A percentile compares a stretch with the other conserved stretches of the same genome.
phyloP scores from a whole-genome alignment of 176 grass and related monocot species.

The Lolium perenne region DNA sequence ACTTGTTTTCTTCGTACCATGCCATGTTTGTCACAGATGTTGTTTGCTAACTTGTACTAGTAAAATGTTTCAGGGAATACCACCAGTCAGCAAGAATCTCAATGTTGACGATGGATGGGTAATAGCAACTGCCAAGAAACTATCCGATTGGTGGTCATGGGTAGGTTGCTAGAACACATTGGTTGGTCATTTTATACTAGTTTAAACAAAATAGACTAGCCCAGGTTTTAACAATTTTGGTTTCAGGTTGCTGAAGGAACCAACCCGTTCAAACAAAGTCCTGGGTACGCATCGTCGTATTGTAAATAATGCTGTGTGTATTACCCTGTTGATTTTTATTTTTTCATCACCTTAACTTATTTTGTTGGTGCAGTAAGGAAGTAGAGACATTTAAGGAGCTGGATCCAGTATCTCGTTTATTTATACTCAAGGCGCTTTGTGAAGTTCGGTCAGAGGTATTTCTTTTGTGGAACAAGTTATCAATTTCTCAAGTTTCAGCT shows the following conservation, averaged over 20 bases:
- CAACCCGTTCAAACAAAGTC: conserved; percentile 66
- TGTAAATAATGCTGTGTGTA: not conserved
- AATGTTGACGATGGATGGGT: conserved; percentile 72
- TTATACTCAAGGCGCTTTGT: conserved; percentile 90
- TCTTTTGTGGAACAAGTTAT: not conserved
- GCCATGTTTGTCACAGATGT: conserved; percentile 5
- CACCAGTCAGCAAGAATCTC: conserved; percentile 63
- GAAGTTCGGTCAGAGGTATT: conserved; percentile 89
- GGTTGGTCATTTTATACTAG: not conserved
- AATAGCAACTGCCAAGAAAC: conserved; percentile 66
- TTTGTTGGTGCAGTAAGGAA: conserved; percentile 68
- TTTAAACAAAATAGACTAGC: conserved; percentile 5
- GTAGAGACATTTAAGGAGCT: conserved; percentile 64
- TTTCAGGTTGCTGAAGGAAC: conserved; percentile 83
- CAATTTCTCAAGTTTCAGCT: conserved; percentile 31
- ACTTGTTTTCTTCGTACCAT: not conserved
- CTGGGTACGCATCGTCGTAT: conserved; percentile 58
- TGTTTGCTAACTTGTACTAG: conserved; percentile 25
- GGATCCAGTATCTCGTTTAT: conserved; percentile 69
- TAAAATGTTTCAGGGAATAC: conserved; percentile 80
- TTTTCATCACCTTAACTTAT: conserved; percentile 11
- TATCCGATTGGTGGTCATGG: conserved; percentile 89
- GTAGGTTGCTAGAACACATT: conserved; percentile 48
- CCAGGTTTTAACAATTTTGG: conserved; percentile 28
- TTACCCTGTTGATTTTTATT: not conserved